A percentile compares a stretch with the other conserved stretches of the same genome.
Evolutionary conservation across 306 rosid species (phyloP).

Genomic region (Vigna angularis): DNA sequence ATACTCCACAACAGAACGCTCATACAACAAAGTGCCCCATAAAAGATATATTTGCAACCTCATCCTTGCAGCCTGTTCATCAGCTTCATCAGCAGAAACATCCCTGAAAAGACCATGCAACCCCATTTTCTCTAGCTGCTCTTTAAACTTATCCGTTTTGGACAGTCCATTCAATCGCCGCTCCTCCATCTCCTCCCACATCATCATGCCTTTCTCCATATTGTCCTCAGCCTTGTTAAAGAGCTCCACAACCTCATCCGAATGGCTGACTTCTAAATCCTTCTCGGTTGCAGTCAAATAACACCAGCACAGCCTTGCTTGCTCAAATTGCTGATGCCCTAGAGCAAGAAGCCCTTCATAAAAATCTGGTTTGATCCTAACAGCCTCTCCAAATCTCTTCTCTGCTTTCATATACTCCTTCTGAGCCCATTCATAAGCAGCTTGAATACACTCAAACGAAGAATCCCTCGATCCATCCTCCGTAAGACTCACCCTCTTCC

Average conservation of each 20-base stretch:
- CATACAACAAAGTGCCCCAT: conserved; percentile 90
- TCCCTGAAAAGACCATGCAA: conserved; percentile 67
- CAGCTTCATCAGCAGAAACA: conserved; percentile 72
- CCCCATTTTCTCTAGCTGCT: conserved; percentile 71
- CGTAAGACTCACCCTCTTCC: conserved; percentile 61
- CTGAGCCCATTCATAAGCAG: conserved; percentile 77
- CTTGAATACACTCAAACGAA: conserved; percentile 56
- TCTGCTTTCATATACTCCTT: conserved; percentile 78
- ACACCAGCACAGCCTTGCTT: conserved; percentile 88
- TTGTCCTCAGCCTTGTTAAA: conserved; percentile 92
- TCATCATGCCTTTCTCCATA: conserved; percentile 88
- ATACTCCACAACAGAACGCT: conserved; percentile 89
- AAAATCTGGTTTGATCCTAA: conserved; percentile 76
- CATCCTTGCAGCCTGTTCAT: conserved; percentile 78
- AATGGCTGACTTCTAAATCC: conserved; percentile 55
- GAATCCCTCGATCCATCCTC: conserved; percentile 70
- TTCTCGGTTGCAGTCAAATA: conserved; percentile 61
- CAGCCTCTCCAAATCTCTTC: conserved; percentile 71
- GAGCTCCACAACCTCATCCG: conserved; percentile 71
- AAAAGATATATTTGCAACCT: conserved; percentile 79
- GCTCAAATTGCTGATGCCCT: conserved; percentile 90
- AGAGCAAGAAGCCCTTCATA: conserved; percentile 89
- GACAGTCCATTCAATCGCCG: conserved; percentile 80
- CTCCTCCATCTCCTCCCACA: conserved; percentile 92
- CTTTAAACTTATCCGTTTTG: conserved; percentile 67